Conservation (phyloP, 768 basidiomycete species). For the Cystofilobasidium bisporidii region DNA sequence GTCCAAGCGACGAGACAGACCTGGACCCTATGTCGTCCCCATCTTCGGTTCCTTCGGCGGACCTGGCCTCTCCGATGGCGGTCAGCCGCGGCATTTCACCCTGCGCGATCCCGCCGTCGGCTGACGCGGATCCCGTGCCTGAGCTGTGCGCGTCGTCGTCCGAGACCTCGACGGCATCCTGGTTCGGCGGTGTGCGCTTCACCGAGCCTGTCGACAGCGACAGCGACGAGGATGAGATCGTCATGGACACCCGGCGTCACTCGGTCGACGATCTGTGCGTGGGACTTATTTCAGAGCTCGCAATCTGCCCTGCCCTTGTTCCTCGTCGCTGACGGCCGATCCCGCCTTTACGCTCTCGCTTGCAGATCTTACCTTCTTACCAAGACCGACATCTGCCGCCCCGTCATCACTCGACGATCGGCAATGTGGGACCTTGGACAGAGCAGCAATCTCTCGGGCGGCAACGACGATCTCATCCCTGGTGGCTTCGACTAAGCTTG, state of each 20-base stretch:
- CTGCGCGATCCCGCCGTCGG: not conserved
- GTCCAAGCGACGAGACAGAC: not conserved
- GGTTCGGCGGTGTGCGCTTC: not conserved
- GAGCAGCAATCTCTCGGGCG: too few relatives aligned
- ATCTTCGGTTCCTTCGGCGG: too few relatives aligned
- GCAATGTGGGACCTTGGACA: not conserved
- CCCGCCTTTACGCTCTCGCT: not conserved
- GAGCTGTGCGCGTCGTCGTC: not conserved
- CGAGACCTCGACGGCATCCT: not conserved
- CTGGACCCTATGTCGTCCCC: too few relatives aligned
- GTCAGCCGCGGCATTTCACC: not conserved
- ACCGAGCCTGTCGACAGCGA: not conserved
- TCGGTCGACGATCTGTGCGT: constrained; percentile 5
- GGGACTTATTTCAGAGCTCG: not conserved
- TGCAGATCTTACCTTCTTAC: not conserved
- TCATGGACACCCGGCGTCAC: not conserved
- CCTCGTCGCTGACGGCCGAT: too few relatives aligned
- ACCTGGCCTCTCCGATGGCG: not conserved
- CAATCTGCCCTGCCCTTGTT: too few relatives aligned
- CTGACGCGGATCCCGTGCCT: not conserved
- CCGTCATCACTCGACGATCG: not conserved
- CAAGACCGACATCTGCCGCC: not conserved
- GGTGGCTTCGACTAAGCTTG: not conserved
- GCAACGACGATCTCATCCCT: not conserved
- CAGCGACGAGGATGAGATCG: not conserved